Conservation (phyloP, 192 early-diverging fungal species). For the Rhizoclosmatium globosum region DNA sequence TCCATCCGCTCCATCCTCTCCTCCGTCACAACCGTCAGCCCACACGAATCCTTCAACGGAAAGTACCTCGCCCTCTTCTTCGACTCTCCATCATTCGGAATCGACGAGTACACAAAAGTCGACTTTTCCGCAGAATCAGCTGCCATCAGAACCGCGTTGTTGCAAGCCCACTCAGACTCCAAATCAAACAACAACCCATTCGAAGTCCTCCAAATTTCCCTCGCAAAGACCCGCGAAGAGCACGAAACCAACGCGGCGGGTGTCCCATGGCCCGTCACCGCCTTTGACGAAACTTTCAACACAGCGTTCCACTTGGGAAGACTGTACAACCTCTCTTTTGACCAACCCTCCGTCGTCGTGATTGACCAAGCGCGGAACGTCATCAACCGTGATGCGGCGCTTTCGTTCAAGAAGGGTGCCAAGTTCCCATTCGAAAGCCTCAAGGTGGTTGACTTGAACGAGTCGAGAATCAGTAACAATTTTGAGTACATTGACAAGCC, state of each 20-base stretch:
- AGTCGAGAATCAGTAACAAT: slow-evolving; percentile 17
- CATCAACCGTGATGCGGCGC: slow-evolving; percentile 4
- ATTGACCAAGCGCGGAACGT: not conserved
- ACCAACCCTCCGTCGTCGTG: not conserved
- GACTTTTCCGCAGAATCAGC: not conserved
- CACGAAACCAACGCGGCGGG: not conserved
- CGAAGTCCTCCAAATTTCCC: slow-evolving; percentile 14
- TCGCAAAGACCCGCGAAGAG: slow-evolving; percentile 4
- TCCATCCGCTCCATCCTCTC: not conserved
- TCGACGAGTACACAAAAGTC: not conserved
- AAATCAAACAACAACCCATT: not conserved
- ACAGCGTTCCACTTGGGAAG: slow-evolving; percentile 10
- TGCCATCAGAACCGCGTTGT: not conserved
- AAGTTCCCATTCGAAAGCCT: slow-evolving; percentile 6
- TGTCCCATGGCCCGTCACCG: not conserved
- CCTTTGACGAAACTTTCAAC: slow-evolving; percentile 15
- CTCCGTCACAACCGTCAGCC: not conserved
- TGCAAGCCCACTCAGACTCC: not conserved
- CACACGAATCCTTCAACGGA: not conserved
- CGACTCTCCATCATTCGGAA: slow-evolving; percentile 3
- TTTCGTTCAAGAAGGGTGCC: not conserved
- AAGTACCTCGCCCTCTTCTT: slow-evolving; percentile 10
- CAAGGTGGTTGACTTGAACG: slow-evolving; percentile 8
- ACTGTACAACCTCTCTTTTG: not conserved
- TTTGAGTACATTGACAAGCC: not conserved